Evolutionary conservation across 1,139 yeast genomes (phyloP), one percentile per base, ranked within the genome.

Genomic region (Taphrina pruni): DNA sequence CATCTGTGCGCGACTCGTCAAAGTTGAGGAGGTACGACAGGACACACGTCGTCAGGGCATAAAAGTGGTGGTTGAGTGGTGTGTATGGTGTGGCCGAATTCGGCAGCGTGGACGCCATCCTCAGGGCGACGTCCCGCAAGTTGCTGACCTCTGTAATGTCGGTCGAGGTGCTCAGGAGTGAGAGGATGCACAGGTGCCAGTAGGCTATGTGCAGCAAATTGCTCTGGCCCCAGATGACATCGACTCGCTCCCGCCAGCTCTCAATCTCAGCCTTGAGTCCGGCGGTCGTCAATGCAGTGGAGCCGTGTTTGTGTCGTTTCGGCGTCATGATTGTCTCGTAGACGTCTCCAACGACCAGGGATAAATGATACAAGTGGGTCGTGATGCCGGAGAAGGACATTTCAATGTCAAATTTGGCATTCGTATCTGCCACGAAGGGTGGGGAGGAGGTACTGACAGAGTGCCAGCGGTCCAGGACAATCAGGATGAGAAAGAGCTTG

Each of bases 401-500:
- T 39, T 58, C 43, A 58, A 46, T 58, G 51, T 58, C 54, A 32
- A 60, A 64, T 57, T 21, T 52, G 26, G 73, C 66, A n/a, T 64
- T 66, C 46, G 69, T 65, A 14, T 72, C 71, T 2, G 73, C 72
- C 12, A 72, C 62, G 61, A 72, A 39, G 8, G 70, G 62, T 11
- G 75, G 75, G 32, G 65, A 58, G 36, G 72, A 62, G 7, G 69
- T 65, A 32, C 73, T 48, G 20, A 71, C 70, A 3, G 72, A 66
- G 51, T 72, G 74, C 76, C 77, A 76, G 8, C 73, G 71, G 43
- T 73, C 80, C 20, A 79, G 73, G 14, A 76, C 71, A 14, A 74
- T 78, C 66, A 78, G 72, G n/a, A 77, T 74, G 57, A 77, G 72
- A 64, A 75, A 78, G 39, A 77, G 72, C 21, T 81, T 75, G 8